A percentile compares a stretch with the other conserved stretches of the same genome.
Evolutionary conservation across 1,284 basidiomycete genomes (phyloP).

Genomic region (Trametes pubescens): DNA sequence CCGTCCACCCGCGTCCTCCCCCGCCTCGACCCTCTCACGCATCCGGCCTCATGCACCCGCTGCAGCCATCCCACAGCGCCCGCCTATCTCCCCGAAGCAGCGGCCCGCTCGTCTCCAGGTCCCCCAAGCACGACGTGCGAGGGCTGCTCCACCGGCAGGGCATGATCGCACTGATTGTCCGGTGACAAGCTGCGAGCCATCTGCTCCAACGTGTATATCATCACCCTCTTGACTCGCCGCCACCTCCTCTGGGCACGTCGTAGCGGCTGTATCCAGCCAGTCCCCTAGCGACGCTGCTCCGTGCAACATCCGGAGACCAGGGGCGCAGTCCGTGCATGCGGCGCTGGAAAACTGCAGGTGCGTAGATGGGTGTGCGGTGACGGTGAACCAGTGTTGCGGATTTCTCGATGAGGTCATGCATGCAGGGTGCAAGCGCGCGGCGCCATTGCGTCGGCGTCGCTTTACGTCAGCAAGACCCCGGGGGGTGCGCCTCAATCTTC

Average conservation of each 20-base stretch:
- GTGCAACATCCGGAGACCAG: neutral
- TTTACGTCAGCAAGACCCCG: slow-evolving; percentile 22
- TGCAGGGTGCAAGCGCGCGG: slow-evolving; percentile 13
- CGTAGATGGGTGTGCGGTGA: neutral
- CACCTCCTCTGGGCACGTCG: slow-evolving; percentile 13
- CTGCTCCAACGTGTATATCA: slow-evolving; percentile 25
- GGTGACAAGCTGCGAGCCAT: slow-evolving; percentile 17
- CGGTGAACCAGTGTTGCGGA: neutral
- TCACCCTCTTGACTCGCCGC: slow-evolving; percentile 14
- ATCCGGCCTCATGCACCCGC: slow-evolving; percentile 4
- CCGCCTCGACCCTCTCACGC: slow-evolving; percentile 4
- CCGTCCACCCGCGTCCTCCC: neutral
- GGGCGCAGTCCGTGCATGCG: neutral
- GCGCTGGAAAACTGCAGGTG: neutral
- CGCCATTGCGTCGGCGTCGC: neutral
- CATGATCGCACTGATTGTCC: slow-evolving; percentile 25
- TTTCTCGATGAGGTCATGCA: slow-evolving; percentile 23
- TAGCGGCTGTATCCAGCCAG: slow-evolving; percentile 11
- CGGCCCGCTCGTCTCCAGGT: neutral
- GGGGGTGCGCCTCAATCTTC: slow-evolving; percentile 9
- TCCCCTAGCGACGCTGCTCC: slow-evolving; percentile 13
- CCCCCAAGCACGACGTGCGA: slow-evolving; percentile 1
- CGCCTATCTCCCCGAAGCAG: neutral
- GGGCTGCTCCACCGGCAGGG: slow-evolving; percentile 18
- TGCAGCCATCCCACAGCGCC: neutral